A percentile compares a stretch with the other conserved stretches of the same genome.
Evolutionary conservation across 164 flowering plant genomes (phyloP).

Genomic region (Aristolochia californica): DNA sequence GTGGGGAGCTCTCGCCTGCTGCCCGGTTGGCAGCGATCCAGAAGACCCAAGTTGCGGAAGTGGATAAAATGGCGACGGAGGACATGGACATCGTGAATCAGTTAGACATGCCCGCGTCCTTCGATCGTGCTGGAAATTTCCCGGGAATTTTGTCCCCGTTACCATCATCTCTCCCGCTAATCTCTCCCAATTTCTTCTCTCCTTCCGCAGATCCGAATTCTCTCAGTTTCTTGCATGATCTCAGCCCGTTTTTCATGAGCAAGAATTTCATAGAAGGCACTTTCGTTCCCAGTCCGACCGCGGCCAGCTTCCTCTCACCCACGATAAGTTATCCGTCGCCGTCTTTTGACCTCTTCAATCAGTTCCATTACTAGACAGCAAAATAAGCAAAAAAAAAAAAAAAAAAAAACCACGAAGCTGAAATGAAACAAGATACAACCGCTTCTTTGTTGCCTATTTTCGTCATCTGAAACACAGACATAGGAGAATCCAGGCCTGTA

Average conservation of each 20-base stretch:
- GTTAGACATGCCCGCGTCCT: constrained; percentile 10
- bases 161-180: constrained; percentile 49
- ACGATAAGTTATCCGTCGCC: constrained; percentile 39
- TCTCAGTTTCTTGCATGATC: constrained; percentile 21
- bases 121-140: constrained; percentile 16
- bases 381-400: not conserved
- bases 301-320: constrained; percentile 20
- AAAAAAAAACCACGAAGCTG: not conserved
- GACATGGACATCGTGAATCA: constrained; percentile 7
- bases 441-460: not conserved
- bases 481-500: too few relatives aligned
- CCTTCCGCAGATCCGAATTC: constrained; percentile 29
- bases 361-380: constrained; percentile 22
- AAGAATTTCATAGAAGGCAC: constrained; percentile 16
- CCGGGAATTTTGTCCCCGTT: constrained; percentile 77
- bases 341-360: constrained; percentile 36
- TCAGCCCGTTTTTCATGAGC: constrained; percentile 32
- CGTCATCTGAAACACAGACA: not conserved
- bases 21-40: constrained; percentile 44
- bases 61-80: constrained; percentile 6
- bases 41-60: constrained; percentile 16
- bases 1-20: constrained; percentile 39
- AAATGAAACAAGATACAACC: not conserved
- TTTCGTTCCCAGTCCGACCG: constrained; percentile 38
- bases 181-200: constrained; percentile 50